These are phyloP conservation scores for Lactarius evosmus DNA, from an alignment of 768 basidiomycete species.

Conservation along the genomic window DNA sequence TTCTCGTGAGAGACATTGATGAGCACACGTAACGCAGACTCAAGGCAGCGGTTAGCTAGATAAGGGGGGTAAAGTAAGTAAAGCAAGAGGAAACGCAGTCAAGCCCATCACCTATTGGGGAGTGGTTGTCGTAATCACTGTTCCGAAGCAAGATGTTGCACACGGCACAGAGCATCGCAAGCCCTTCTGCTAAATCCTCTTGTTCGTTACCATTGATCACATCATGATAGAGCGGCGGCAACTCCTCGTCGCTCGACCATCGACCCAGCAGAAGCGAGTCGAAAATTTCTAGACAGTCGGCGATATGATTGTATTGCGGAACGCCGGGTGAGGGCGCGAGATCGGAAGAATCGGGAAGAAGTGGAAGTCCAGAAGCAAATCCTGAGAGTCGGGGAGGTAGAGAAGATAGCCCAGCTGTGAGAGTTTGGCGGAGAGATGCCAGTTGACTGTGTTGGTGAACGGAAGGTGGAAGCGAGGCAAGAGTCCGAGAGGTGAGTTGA, in stretches of 20 bases:
- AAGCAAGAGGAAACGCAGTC: conserved; percentile 5
- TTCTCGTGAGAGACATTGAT: conserved; percentile 69
- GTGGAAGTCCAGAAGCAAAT: conserved; percentile 41
- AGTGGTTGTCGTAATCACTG: conserved; percentile 25
- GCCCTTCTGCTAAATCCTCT: conserved; percentile 45
- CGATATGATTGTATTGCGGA: conserved; percentile 46
- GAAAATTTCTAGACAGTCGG: conserved; percentile 55
- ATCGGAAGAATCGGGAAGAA: conserved; percentile 35
- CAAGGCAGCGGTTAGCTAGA: conserved; percentile 48
- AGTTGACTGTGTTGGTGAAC: conserved; percentile 37
- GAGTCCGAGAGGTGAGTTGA: conserved; percentile 45
- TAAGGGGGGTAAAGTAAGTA: conserved; percentile 12
- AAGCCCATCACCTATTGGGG: conserved; percentile 4
- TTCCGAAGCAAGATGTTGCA: conserved; percentile 41
- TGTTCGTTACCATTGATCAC: conserved; percentile 40
- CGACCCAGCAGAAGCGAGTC: conserved; percentile 61
- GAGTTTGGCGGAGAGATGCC: conserved; percentile 33
- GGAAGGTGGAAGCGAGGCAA: conserved; percentile 49
- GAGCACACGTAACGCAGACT: conserved; percentile 60
- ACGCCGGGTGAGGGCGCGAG: conserved; percentile 26
- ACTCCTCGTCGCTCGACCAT: conserved; percentile 41
- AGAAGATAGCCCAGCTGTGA: conserved; percentile 40
- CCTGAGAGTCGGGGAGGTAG: conserved; percentile 40
- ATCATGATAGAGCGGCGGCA: conserved; percentile 25
- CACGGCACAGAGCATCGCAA: conserved; percentile 52